These are phyloP conservation scores for Suhomyces bokatorum DNA, from an alignment of 1,139 yeast species.

Conservation along the genomic window DNA sequence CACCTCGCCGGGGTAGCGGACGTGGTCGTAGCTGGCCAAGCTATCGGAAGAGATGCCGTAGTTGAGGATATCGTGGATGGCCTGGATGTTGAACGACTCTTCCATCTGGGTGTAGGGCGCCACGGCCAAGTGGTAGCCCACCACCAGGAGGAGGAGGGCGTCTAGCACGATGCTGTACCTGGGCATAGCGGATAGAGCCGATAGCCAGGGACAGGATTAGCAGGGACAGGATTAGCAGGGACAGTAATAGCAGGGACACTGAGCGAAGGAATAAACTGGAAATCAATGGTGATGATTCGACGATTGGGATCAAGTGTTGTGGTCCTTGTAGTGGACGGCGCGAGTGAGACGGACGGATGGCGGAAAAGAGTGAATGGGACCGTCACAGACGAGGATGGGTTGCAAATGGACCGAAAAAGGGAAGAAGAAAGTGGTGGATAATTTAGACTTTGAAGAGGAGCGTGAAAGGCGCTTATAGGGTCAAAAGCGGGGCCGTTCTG, in stretches of 20 bases:
- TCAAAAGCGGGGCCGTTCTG: too few relatives aligned
- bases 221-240: too few relatives aligned
- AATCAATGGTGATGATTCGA: too few relatives aligned
- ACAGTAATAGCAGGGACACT: too few relatives aligned
- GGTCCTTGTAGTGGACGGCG: neutral
- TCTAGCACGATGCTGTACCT: constrained; percentile 27
- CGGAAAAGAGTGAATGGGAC: neutral
- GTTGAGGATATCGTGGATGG: constrained; percentile 75
- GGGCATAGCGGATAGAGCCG: constrained; percentile 3
- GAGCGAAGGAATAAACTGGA: neutral
- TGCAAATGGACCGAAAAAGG: too few relatives aligned
- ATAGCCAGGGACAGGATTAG: too few relatives aligned
- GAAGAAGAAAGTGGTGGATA: too few relatives aligned
- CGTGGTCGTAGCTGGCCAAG: constrained; percentile 62
- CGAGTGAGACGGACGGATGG: too few relatives aligned
- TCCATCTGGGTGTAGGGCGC: constrained; percentile 92
- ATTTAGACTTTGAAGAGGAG: too few relatives aligned
- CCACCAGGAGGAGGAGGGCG: constrained; percentile 29
- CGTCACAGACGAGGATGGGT: too few relatives aligned
- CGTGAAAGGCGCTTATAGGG: too few relatives aligned
- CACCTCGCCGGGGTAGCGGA: constrained; percentile 81
- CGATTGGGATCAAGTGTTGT: too few relatives aligned
- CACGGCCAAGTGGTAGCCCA: constrained; percentile 47
- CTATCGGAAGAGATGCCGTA: constrained; percentile 53
- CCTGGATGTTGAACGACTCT: constrained; percentile 90